Evolutionary conservation across 2,329 filamentous ascomycete species (phyloP), one percentile per base, ranked within the genome.

Genomic region (Trichoderma sp.): DNA sequence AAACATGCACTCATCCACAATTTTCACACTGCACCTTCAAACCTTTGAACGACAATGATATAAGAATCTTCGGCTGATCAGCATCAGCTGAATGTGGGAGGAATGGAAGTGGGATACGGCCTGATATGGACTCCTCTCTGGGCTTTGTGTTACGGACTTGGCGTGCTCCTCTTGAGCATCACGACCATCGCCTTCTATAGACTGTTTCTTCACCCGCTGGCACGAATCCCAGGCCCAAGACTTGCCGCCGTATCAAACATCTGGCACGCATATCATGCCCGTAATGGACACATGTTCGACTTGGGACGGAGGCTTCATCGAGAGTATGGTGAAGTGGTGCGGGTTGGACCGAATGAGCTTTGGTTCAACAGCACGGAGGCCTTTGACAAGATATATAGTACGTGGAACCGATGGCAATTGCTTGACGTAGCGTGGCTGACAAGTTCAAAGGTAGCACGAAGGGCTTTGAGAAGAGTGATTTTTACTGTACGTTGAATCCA

Each of bases 321-420:
- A 0, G 71, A 65, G 12, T 85, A 85, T 66, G 84, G 84, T 0
- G 77, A 81, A 0, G 74, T 78, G 2, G 84, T 86, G n/a, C 77
- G 84, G 0, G 78, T 86, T 7, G 81, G 81, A 0, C 83, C 84
- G 0, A 78, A 83, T 41, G 83, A 85, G 69, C 76, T 86, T 6
- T 85, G 83, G 80, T 80, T 85, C 30, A 74, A 81, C 65, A 81
- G 78, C 3, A 75, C 71, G 24, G 80, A 83, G 55, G 83, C 79
- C 0, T 83, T 81, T 66, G 77, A 78, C 63, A 69, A 74, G 1
- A 82, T 84, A 7, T 85, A 85, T 71, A 74, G 82, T 82, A 67
- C 19, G 78, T 70, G 1, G 43, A 30, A 5, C 9, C 9, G 26
- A 15, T 19, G 3, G 7, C 21, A 39, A 14, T 10, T 5, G 9